Conservation (phyloP, 2,329 filamentous ascomycete genomes). For the Botryosphaeria dothidea region DNA sequence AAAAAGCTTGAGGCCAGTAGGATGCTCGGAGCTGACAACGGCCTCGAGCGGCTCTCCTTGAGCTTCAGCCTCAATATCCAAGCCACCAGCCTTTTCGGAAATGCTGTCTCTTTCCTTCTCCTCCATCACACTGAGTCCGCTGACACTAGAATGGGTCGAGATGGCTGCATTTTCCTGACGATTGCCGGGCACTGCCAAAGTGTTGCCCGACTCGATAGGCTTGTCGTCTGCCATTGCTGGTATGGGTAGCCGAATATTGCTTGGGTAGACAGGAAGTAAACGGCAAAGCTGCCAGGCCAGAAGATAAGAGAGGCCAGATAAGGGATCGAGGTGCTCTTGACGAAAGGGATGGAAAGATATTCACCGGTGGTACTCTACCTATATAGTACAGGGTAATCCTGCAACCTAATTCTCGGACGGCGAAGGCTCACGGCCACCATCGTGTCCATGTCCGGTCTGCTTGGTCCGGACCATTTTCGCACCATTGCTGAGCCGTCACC, state of each 20-base stretch:
- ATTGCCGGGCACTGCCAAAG: constrained; percentile 1
- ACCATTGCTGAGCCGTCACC: not conserved
- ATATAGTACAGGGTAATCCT: constrained; percentile 4
- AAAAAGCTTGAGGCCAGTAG: constrained; percentile 27
- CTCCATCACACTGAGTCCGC: constrained; percentile 4
- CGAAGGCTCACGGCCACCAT: not conserved
- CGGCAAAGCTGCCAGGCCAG: not conserved
- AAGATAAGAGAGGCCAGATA: not conserved
- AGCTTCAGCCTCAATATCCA: constrained; percentile 8
- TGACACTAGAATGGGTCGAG: constrained; percentile 1
- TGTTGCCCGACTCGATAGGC: not conserved
- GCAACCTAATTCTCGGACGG: no score
- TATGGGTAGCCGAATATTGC: not conserved
- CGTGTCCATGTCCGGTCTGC: not conserved
- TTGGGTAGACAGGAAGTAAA: not conserved
- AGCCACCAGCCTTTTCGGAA: not conserved
- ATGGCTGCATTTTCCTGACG: not conserved
- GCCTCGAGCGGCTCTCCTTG: constrained; percentile 15
- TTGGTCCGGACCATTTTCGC: not conserved
- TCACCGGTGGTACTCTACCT: not conserved
- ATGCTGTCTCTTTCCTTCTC: not conserved
- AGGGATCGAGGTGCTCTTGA: not conserved
- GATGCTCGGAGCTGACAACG: constrained; percentile 21
- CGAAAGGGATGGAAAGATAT: no score
- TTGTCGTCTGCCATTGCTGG: constrained; percentile 10